Evolutionary conservation across 257 asterid species (phyloP).

Genomic region (Forsythia suspensa): DNA sequence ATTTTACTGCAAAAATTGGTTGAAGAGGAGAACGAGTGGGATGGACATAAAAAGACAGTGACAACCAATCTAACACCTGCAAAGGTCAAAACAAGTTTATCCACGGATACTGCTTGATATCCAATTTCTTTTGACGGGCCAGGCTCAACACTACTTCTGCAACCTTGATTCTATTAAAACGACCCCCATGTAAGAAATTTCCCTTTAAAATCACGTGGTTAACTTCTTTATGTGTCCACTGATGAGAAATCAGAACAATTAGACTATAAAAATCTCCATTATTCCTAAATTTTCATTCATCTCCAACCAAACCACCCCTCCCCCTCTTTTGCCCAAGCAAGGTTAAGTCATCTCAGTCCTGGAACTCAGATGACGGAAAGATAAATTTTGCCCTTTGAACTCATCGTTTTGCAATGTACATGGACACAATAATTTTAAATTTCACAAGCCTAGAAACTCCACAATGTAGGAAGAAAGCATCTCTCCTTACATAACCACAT

Average conservation of each 20-base stretch:
- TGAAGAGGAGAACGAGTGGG: neutral
- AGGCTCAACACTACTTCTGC: neutral
- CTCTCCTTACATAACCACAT: neutral
- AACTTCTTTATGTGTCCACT: neutral
- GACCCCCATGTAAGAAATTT: neutral
- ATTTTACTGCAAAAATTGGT: neutral
- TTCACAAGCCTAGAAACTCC: neutral
- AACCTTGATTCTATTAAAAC: neutral
- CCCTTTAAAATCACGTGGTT: neutral
- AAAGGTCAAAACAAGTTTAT: neutral
- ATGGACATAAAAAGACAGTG: neutral
- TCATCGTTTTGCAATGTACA: neutral
- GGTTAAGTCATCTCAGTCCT: neutral
- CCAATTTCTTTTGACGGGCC: neutral
- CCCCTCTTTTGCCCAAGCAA: neutral
- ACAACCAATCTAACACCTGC: neutral
- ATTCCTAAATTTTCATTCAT: neutral
- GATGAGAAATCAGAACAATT: neutral
- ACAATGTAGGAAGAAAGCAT: neutral
- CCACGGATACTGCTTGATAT: neutral
- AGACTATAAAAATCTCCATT: neutral
- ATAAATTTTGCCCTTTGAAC: neutral
- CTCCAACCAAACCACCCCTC: neutral
- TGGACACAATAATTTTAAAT: neutral
- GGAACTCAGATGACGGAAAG: neutral